Base-by-base conservation (phyloP, 345 rosid species). In the Turnera subulata region DNA sequence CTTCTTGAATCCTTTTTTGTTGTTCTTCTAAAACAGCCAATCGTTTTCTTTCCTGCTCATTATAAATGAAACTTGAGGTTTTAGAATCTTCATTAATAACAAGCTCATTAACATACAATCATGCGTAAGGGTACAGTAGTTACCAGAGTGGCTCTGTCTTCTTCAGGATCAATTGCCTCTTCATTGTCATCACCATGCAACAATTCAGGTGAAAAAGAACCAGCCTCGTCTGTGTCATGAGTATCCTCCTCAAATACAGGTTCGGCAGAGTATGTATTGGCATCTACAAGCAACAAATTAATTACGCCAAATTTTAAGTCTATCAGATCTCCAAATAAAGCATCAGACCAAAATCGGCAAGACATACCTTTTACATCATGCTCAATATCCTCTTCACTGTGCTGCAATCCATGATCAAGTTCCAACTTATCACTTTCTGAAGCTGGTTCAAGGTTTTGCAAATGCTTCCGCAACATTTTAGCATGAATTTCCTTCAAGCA, bases 111-210 rank as follows among this genome's bases (percentile, higher is more conserved):
- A 29, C 4, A 3, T 3, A 29, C 35, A 29, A 29, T 8, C 4
- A 29, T 29, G 8, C 35, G 5, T 8, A 29, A n/a, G 35, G 35
- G 35, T 29, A 29, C 35, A 19, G 23, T 29, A 64, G 19, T 64
- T 84, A 91, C 97, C 91, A 86, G 73, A 49, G 76, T 71, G 65
- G 83, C 96, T 70, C 73, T 80, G 63, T 89, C 97, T 77, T 89
- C 98, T 63, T 89, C 97, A 23, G 98, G 98, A 67, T 92, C 98
- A 52, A 92, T 69, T 21, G 98, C 98, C 54, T 82, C 96, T 69
- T 89, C 95, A 63, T 71, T 72, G 24, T 89, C 93, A 68, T 86
- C 88, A 33, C 93, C 95, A 63, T 84, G 95, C 76, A 89, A 53
- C 51, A 82, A 79, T 63, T 86, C 84, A 18, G 98, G 98, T 26